A percentile compares a stretch with the other conserved stretches of the same genome.
phyloP scores from a whole-genome alignment of 495 filamentous ascomycete genomes.

The Penicillium paradoxum region DNA sequence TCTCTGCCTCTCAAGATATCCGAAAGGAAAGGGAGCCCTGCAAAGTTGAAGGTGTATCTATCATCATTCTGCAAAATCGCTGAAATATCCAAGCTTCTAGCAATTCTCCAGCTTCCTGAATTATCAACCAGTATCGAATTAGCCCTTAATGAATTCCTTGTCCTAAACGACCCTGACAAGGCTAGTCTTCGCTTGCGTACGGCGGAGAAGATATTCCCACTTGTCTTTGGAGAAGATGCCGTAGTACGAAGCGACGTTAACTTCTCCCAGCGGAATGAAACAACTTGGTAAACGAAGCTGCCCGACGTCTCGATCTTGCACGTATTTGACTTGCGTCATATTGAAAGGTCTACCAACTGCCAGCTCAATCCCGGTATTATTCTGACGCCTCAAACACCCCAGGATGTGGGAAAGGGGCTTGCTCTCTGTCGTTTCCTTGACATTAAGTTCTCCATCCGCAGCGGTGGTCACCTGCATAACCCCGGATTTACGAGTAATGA shows the following conservation, averaged over 20 bases:
- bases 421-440: constrained; percentile 9
- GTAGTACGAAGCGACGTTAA: neutral
- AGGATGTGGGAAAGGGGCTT: constrained; percentile 9
- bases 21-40: too few species aligned
- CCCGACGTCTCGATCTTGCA: neutral
- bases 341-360: constrained; percentile 11
- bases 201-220: neutral
- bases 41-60: too few species aligned
- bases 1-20: too few species aligned
- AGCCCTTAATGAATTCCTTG: neutral
- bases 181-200: neutral
- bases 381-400: neutral
- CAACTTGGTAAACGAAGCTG: neutral
- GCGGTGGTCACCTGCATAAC: constrained; percentile 12
- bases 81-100: neutral
- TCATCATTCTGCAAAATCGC: too few species aligned
- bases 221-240: constrained; percentile 7
- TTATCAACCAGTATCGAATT: neutral
- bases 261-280: neutral
- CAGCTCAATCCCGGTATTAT: constrained; percentile 7
- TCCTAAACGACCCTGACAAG: neutral
- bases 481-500: constrained; percentile 10
- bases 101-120: neutral
- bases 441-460: constrained; percentile 12
- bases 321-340: neutral